Evolutionary conservation across 2,329 filamentous ascomycete species (phyloP), one percentile per base, ranked within the genome.

Genomic region (Ophiostoma piceae): DNA sequence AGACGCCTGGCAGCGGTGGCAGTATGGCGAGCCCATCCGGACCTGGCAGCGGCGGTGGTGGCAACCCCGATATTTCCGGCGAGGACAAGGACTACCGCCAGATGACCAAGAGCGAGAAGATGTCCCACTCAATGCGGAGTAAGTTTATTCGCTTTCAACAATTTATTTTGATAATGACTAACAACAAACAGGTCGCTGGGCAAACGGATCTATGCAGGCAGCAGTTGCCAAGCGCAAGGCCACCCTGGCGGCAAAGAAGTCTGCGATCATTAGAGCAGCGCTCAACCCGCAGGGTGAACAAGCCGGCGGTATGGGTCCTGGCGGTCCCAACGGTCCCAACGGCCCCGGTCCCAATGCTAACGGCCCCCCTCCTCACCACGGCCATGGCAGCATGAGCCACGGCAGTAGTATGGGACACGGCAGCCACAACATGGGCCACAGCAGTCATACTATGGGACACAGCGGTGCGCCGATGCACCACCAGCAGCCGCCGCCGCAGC

Each of bases 41-140:
- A 26, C 65, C n/a, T 19, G 14, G 16, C 64, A 12, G 35, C 32
- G 14, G 29, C 29, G 37, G 35, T 51, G n/a, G 66, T 11, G 12
- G 43, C 39, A 60, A 65, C n/a, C 47, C 37, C 1, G 64, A 47
- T 29, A 54, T 47, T 7, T 54, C 67, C 4, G 65, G 54, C 62
- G 74, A 74, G 29, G 80, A 83, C 71, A 87, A 87, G 78, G 84
- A 87, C 68, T 88, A 88, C 74, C 83, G 83, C 47, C 81, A 83
- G 62, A 87, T 88, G 85, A 87, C 84, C 66, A 88, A 88, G 79
- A 87, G 84, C 39, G 85, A 88, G 78, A 88, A 88, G 80, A 88
- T 88, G 85, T 86, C 84, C n/a, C 82, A 82, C 22, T 87, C 85
- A 2, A 88, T 88, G 86, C 87, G 87, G 79, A 84, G 86, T 87